Conservation (phyloP, 305 asterid species). For the Rubia balearica region DNA sequence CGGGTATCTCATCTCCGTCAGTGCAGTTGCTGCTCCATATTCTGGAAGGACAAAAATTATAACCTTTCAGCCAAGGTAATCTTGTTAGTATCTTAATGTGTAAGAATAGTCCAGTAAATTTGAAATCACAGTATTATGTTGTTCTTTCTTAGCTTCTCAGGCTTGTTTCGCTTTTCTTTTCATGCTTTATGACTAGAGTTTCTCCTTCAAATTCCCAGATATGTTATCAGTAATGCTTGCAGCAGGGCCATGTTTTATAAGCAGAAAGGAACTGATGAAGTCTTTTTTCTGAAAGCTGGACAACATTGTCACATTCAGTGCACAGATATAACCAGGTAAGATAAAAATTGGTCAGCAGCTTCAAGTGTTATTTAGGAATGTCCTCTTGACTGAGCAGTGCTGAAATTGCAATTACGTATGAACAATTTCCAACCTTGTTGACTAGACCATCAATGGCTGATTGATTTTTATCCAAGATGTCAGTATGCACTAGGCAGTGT, state of each 20-base stretch:
- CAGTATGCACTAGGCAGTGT: not conserved
- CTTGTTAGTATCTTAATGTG: conserved; percentile 15
- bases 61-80: conserved; percentile 89
- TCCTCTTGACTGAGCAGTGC: not conserved
- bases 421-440: not conserved
- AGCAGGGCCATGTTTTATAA: conserved; percentile 66
- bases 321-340: conserved; percentile 78
- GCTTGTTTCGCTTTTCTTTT: conserved; percentile 6
- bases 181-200: conserved; percentile 11
- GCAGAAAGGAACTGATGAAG: conserved; percentile 85
- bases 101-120: not conserved
- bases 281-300: conserved; percentile 60
- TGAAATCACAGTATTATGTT: not conserved
- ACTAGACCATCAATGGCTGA: not conserved
- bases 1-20: conserved; percentile 74
- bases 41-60: conserved; percentile 81
- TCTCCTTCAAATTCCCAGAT: conserved; percentile 45
- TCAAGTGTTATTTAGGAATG: not conserved
- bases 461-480: conserved; percentile 3
- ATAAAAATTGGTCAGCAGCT: conserved; percentile 11
- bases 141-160: not conserved
- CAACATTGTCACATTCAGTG: conserved; percentile 75
- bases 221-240: conserved; percentile 90
- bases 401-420: not conserved
- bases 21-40: conserved; percentile 87